phyloP scores from a whole-genome alignment of 371 early-diverging fungal genomes.

The Mycotypha africana region DNA sequence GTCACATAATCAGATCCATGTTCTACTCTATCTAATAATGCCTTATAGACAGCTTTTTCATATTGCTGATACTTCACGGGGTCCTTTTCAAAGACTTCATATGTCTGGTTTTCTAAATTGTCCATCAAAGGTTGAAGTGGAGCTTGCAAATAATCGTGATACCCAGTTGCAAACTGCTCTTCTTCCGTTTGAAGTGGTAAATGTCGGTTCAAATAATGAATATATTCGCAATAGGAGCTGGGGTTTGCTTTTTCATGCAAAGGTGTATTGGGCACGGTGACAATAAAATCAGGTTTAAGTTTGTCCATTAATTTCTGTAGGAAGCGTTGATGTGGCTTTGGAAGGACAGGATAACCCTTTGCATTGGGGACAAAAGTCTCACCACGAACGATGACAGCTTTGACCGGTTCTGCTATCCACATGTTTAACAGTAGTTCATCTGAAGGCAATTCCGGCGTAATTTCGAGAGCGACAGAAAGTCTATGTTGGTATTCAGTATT shows the following conservation, averaged over 20 bases:
- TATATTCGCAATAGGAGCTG: constrained; percentile 60
- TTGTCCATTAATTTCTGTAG: constrained; percentile 57
- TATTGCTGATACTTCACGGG: constrained; percentile 89
- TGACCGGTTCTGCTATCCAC: constrained; percentile 90
- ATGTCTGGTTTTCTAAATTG: constrained; percentile 86
- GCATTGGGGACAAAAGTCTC: constrained; percentile 68
- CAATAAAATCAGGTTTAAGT: constrained; percentile 50
- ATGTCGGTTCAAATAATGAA: constrained; percentile 61
- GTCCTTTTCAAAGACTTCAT: constrained; percentile 92
- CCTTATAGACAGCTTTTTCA: constrained; percentile 60
- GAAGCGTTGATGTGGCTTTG: constrained; percentile 70
- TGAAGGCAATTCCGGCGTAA: constrained; percentile 52
- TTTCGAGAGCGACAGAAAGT: constrained; percentile 59
- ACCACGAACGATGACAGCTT: constrained; percentile 66
- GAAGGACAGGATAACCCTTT: constrained; percentile 85
- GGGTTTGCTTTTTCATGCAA: constrained; percentile 32
- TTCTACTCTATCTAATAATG: constrained; percentile 53
- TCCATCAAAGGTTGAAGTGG: constrained; percentile 93
- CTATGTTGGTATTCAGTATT: constrained; percentile 48
- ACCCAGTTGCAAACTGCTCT: constrained; percentile 73
- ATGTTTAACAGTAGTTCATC: constrained; percentile 46
- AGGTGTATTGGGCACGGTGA: constrained; percentile 29
- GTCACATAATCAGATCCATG: constrained; percentile 32
- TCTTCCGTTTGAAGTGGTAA: constrained; percentile 56
- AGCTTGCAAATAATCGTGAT: constrained; percentile 84